phyloP scores from a whole-genome alignment of 208 protist species.

The Trypanosoma lewisi region DNA sequence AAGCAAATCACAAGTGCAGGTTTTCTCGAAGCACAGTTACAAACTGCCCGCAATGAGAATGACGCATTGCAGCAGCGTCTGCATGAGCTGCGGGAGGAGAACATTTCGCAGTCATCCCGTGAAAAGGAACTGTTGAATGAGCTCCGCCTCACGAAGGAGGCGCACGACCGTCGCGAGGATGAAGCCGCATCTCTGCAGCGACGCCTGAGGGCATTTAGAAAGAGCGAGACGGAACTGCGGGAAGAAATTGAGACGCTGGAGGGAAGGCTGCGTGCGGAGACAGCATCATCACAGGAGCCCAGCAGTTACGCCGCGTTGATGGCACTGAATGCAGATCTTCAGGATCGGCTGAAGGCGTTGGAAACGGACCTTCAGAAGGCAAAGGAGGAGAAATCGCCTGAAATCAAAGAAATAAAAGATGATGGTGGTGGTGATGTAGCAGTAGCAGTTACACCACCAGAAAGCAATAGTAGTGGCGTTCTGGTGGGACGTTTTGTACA shows the following conservation, averaged over 20 bases:
- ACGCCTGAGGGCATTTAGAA: constrained; percentile 21
- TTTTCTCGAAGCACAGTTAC: constrained; percentile 42
- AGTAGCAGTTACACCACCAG: too few species aligned
- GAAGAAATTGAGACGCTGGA: constrained; percentile 54
- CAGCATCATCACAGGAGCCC: constrained; percentile 36
- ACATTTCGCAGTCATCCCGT: constrained; percentile 34
- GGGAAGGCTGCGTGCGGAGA: constrained; percentile 16
- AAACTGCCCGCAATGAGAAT: constrained; percentile 51
- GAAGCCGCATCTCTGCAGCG: constrained; percentile 29
- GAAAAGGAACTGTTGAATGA: constrained; percentile 43
- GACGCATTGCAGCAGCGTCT: constrained; percentile 58
- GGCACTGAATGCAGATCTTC: constrained; percentile 53
- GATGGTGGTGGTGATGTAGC: not conserved
- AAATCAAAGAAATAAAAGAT: not conserved
- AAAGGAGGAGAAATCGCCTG: not conserved
- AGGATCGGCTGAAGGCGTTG: constrained; percentile 32
- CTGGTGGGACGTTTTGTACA: not conserved
- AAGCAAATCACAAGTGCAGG: constrained; percentile 38
- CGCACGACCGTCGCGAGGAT: constrained; percentile 33
- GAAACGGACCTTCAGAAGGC: constrained; percentile 31
- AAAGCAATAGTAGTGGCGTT: not conserved
- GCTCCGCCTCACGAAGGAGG: constrained; percentile 37
- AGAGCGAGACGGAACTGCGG: constrained; percentile 31
- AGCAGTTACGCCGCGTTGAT: constrained; percentile 73
- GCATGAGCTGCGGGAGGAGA: constrained; percentile 50